Evolutionary conservation across 2,329 filamentous ascomycete species (phyloP).

Genomic region (Stagonosporopsis tanaceti): DNA sequence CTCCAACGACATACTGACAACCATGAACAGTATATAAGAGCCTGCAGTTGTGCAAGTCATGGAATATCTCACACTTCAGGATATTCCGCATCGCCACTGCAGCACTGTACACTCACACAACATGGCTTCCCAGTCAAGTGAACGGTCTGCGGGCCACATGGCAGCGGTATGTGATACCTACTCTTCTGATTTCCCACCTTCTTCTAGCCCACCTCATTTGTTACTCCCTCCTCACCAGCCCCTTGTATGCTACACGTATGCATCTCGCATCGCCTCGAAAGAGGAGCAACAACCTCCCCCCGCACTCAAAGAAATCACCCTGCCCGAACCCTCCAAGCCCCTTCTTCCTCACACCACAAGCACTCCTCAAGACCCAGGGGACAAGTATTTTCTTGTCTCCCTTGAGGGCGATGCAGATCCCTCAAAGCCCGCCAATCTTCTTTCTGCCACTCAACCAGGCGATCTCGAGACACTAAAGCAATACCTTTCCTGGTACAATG

Average conservation of each 20-base stretch:
- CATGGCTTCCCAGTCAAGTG: constrained; percentile 39
- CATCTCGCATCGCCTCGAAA: neutral
- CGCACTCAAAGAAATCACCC: constrained; percentile 1
- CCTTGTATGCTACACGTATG: neutral
- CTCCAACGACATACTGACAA: constrained; percentile 5
- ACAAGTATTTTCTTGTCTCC: neutral
- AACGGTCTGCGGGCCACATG: constrained; percentile 33
- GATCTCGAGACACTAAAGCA: neutral
- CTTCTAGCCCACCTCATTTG: constrained; percentile 1
- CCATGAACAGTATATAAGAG: constrained; percentile 20
- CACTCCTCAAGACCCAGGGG: neutral
- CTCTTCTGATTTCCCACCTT: constrained; percentile 14
- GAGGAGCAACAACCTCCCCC: neutral
- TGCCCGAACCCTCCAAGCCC: neutral
- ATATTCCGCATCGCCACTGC: constrained; percentile 47
- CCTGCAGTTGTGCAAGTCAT: constrained; percentile 26
- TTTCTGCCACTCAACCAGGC: neutral
- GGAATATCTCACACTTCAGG: constrained; percentile 52
- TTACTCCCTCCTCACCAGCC: constrained; percentile 10
- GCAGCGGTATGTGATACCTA: constrained; percentile 40
- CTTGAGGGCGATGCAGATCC: neutral
- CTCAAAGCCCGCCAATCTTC: neutral
- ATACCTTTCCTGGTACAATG: constrained; percentile 1
- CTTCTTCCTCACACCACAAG: neutral
- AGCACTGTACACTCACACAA: constrained; percentile 38